Evolutionary conservation across 306 rosid genomes (phyloP).

Genomic region (Pyrus bretschneideri): DNA sequence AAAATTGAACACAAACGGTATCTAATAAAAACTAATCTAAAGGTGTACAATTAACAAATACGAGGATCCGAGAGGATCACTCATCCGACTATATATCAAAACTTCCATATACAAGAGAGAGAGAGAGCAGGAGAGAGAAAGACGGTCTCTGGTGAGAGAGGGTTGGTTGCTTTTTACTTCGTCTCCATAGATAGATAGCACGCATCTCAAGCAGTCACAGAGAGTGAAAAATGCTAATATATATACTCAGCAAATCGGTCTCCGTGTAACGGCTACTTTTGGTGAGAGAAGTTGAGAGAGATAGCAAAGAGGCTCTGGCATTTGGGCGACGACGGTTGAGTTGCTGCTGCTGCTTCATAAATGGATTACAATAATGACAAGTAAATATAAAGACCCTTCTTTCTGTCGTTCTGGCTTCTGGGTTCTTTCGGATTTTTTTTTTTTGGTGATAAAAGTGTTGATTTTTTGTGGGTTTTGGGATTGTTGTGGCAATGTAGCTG

Average conservation of each 20-base stretch:
- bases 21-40: too few relatives aligned
- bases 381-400: constrained; percentile 35
- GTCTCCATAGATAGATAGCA: constrained; percentile 21
- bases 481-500: neutral
- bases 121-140: neutral
- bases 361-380: constrained; percentile 51
- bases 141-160: neutral
- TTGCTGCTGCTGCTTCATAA: neutral
- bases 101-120: neutral
- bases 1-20: too few relatives aligned
- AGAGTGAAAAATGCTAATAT: constrained; percentile 1
- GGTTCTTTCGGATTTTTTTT: constrained; percentile 17
- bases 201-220: constrained; percentile 30
- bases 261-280: constrained; percentile 44
- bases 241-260: constrained; percentile 16
- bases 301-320: neutral
- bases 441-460: neutral
- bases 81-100: neutral
- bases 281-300: neutral
- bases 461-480: neutral
- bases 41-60: too few relatives aligned
- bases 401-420: constrained; percentile 10
- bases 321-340: neutral
- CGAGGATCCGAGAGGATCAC: too few relatives aligned
- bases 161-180: constrained; percentile 29